Evolutionary conservation across 306 rosid species (phyloP).

Genomic region (Gastrolobium villosum): DNA sequence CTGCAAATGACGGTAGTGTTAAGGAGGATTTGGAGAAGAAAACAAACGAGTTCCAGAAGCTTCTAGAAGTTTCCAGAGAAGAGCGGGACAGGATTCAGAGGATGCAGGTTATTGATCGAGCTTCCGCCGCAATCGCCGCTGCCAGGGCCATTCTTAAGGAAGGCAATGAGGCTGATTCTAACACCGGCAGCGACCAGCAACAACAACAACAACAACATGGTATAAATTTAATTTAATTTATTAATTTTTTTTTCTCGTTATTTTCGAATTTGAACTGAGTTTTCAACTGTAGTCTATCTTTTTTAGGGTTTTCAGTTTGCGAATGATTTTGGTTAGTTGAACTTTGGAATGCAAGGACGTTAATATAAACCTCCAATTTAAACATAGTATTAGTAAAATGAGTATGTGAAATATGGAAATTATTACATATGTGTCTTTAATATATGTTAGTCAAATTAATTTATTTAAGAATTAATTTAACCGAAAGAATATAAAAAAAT

Average conservation of each 20-base stretch:
- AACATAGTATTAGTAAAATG: too few species aligned
- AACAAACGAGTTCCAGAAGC: slow-evolving; percentile 75
- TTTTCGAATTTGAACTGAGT: neutral
- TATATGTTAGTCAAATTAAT: too few species aligned
- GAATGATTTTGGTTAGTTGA: neutral
- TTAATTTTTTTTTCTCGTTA: neutral
- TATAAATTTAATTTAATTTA: neutral
- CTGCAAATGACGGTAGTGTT: neutral
- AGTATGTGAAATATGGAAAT: too few species aligned
- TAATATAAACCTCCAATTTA: too few species aligned
- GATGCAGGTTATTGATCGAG: slow-evolving; percentile 90
- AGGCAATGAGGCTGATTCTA: neutral
- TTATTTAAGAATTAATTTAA: too few species aligned
- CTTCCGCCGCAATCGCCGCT: slow-evolving; percentile 89
- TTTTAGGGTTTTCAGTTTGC: slow-evolving; percentile 41
- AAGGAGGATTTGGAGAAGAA: slow-evolving; percentile 64
- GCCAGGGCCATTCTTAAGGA: slow-evolving; percentile 62
- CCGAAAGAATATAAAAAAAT: too few species aligned
- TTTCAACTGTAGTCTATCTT: neutral
- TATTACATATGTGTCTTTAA: too few species aligned
- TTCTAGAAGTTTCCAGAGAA: slow-evolving; percentile 74
- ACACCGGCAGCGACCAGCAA: too few species aligned
- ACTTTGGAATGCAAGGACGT: neutral
- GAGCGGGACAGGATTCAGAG: slow-evolving; percentile 87
- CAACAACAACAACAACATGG: neutral